phyloP scores from a whole-genome alignment of 495 filamentous ascomycete genomes.

The Pyronema domesticum region DNA sequence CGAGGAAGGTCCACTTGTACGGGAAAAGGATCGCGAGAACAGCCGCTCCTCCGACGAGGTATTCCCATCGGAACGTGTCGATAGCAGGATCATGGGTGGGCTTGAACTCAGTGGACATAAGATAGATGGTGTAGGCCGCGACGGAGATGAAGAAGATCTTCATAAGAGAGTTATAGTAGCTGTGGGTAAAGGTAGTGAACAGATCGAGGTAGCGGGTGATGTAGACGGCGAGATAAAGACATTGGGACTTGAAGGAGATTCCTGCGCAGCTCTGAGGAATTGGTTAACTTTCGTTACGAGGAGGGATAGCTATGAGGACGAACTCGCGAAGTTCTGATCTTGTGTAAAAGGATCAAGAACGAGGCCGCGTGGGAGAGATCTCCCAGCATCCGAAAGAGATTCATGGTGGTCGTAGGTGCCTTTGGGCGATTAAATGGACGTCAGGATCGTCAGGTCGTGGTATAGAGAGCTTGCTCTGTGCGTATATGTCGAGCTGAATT shows the following conservation, averaged over 20 bases:
- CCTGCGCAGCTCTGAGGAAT: constrained; percentile 59
- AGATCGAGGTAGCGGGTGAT: constrained; percentile 60
- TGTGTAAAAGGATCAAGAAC: constrained; percentile 83
- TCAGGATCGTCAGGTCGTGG: too few species aligned
- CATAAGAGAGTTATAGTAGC: constrained; percentile 79
- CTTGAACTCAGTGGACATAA: constrained; percentile 92
- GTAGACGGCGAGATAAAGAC: constrained; percentile 83
- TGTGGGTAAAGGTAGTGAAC: constrained; percentile 44
- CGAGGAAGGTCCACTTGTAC: constrained; percentile 47
- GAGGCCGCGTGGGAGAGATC: constrained; percentile 92
- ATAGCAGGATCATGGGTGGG: constrained; percentile 89
- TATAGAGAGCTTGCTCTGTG: too few species aligned
- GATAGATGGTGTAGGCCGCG: constrained; percentile 79
- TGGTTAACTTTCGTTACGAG: not conserved
- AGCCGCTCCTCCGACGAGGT: constrained; percentile 63
- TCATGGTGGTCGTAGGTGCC: constrained; percentile 4
- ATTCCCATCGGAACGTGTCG: constrained; percentile 92
- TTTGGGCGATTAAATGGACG: too few species aligned
- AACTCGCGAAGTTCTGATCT: constrained; percentile 50
- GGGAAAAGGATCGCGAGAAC: constrained; percentile 67
- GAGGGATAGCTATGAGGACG: not conserved
- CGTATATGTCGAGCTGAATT: too few species aligned
- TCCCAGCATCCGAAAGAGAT: constrained; percentile 4
- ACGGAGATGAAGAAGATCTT: constrained; percentile 86
- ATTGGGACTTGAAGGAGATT: constrained; percentile 96